A percentile compares a stretch with the other conserved stretches of the same genome.
These are phyloP conservation scores for Trametes hirsuta DNA, from an alignment of 1,284 basidiomycete species.

Conservation along the genomic window DNA sequence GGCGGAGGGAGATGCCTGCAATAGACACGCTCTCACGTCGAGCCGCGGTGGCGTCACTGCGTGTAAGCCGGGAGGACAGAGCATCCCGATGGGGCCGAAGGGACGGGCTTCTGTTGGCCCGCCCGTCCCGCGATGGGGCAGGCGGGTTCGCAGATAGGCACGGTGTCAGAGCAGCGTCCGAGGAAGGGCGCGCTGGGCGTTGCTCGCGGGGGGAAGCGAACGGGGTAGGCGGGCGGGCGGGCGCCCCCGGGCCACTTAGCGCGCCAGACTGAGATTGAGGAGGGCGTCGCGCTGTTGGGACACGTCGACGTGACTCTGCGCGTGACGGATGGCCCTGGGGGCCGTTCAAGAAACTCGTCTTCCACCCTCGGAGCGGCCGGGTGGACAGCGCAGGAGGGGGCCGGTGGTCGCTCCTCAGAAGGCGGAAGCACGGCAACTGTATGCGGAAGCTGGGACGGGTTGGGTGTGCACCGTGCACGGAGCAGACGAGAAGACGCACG, in stretches of 20 bases:
- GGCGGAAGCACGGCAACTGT: no score
- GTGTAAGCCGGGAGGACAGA: background rate
- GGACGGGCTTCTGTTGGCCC: background rate
- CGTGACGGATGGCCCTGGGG: no score
- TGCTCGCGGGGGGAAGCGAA: no score
- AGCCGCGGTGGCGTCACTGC: slow-evolving; percentile 10
- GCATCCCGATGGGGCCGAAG: background rate
- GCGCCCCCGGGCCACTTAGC: no score
- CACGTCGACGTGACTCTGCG: no score
- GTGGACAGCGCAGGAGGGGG: background rate
- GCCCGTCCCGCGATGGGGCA: background rate
- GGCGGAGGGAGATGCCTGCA: background rate
- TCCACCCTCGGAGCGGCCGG: no score
- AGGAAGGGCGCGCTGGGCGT: background rate
- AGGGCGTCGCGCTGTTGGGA: no score
- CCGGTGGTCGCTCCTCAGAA: background rate
- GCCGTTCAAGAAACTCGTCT: no score
- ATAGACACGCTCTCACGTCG: slow-evolving; percentile 19
- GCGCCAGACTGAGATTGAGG: no score
- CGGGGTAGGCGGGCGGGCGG: no score
- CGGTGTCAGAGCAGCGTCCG: no score
- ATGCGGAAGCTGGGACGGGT: background rate
- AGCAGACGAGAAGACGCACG: slow-evolving; percentile 3
- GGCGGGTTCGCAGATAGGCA: no score
- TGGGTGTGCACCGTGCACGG: background rate